Base-by-base conservation (phyloP, 345 rosid species). In the Salix purpurea region DNA sequence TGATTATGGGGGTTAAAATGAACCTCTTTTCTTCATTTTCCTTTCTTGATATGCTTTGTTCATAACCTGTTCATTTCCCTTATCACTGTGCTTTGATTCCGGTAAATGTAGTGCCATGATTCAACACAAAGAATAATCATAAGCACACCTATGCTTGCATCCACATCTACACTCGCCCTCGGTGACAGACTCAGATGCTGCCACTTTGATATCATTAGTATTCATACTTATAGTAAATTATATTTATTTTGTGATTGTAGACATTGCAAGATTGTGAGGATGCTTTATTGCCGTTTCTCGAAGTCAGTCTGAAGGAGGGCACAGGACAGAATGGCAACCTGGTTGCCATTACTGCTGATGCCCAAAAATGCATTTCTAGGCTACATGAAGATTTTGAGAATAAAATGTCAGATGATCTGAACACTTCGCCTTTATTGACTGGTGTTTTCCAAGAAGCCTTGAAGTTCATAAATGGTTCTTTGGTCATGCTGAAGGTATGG, bases 401-500 rank as follows among this genome's bases (percentile, higher is more conserved):
- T 58, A 96, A 90, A 78, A 88, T 96, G 93, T 83, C 86, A 32
- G 97, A 96, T 80, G 94, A 96, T 81, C 83, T 96, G 87, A 87
- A 84, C 83, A 91, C 98, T 7, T 83, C 97, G 24, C 93, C 85
- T 67, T 80, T 93, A 66, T 87, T 95, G 50, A 93, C 92, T 7
- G 99, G 97, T 75, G 90, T 93, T 64, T 91, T 91, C 80, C 92
- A 86, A 78, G 98, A 95, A 46, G 93, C 90, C 15, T 65, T 96
- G 91, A 93, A 91, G 83, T 85, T 88, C 72, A 82, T 93, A 79
- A 96, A 96, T 76, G 83, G 84, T 79, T 84, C 89, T 13, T 70
- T 90, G 74, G 82, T 81, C 80, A 70, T 80, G 75, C 91, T 91
- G 67, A 91, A 91, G 98, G 97, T 92, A 81, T 21, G 18, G 34